Evolutionary conservation across 2,329 filamentous ascomycete species (phyloP).

Genomic region (Hymenoscyphus infarciens): DNA sequence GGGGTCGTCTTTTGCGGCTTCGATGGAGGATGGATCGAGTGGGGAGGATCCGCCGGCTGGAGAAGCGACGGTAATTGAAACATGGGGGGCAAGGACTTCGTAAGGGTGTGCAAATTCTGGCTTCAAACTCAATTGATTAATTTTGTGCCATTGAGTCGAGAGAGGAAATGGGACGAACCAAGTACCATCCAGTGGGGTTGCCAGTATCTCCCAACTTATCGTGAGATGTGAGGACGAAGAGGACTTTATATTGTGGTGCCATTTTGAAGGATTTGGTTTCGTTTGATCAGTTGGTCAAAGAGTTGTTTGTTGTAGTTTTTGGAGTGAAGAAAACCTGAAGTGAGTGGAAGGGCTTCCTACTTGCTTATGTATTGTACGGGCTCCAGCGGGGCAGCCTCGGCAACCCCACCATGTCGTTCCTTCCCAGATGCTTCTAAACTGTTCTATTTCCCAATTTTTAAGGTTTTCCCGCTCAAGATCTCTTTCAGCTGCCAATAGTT

Average conservation of each 20-base stretch:
- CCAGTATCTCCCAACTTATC: slow-evolving; percentile 28
- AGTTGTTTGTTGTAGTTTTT: neutral
- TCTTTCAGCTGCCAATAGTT: too few species aligned
- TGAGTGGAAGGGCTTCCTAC: neutral
- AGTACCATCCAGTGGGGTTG: slow-evolving; percentile 52
- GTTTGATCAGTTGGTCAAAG: neutral
- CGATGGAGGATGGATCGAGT: slow-evolving; percentile 42
- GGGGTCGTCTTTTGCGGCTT: slow-evolving; percentile 40
- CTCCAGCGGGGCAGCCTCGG: too few species aligned
- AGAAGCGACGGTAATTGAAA: slow-evolving; percentile 41
- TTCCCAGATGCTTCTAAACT: too few species aligned
- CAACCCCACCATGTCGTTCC: too few species aligned
- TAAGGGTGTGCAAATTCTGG: slow-evolving; percentile 47
- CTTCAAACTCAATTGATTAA: slow-evolving; percentile 31
- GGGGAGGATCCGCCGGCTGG: slow-evolving; percentile 42
- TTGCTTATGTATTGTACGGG: neutral
- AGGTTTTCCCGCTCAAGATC: too few species aligned
- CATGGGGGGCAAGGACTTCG: slow-evolving; percentile 39
- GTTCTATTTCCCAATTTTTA: too few species aligned
- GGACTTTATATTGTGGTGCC: slow-evolving; percentile 42
- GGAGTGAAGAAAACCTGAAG: neutral
- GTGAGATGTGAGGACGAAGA: slow-evolving; percentile 50
- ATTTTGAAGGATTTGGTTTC: slow-evolving; percentile 4
- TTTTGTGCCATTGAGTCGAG: neutral
- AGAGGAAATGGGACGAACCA: slow-evolving; percentile 36